Percentiles rank a stretch among this genome's conserved stretches.
These are phyloP conservation scores for Coemansia biformis DNA, from an alignment of 192 early-diverging fungal genomes.

Conservation along the genomic window DNA sequence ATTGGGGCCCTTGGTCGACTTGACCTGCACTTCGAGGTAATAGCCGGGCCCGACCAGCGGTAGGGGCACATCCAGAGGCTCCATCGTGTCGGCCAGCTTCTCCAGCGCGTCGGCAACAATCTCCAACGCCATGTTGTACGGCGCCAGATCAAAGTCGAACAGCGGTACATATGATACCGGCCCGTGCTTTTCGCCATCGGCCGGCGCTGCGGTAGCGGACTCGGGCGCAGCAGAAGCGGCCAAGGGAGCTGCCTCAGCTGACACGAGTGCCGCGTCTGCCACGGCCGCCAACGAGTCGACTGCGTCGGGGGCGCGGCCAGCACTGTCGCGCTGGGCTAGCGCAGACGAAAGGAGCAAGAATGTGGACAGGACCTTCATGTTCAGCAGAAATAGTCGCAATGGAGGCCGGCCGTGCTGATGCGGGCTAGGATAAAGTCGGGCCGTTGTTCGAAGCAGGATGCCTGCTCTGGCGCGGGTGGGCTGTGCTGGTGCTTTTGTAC, in stretches of 20 bases:
- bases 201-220: no score
- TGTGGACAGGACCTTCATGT: slow-evolving; percentile 33
- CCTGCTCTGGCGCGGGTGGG: not conserved
- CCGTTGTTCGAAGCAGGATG: not conserved
- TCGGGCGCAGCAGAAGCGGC: not conserved
- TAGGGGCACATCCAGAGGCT: slow-evolving; percentile 42
- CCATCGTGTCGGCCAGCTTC: slow-evolving; percentile 44
- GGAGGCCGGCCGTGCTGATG: no score
- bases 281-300: not conserved
- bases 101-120: slow-evolving; percentile 46
- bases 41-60: slow-evolving; percentile 46
- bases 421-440: not conserved
- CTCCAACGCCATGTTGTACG: slow-evolving; percentile 46
- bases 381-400: not conserved
- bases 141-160: slow-evolving; percentile 46
- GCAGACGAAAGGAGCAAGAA: slow-evolving; percentile 37
- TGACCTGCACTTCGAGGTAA: slow-evolving; percentile 45
- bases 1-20: slow-evolving; percentile 31
- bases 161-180: slow-evolving; percentile 22
- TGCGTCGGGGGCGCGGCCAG: not conserved
- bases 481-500: not conserved
- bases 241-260: not conserved
- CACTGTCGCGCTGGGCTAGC: slow-evolving; percentile 19
- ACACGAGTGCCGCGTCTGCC: not conserved
- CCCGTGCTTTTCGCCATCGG: not conserved